Percentiles rank a stretch among this genome's conserved stretches.
Conservation (phyloP, 768 basidiomycete genomes). For the Mycena chlorophos region DNA sequence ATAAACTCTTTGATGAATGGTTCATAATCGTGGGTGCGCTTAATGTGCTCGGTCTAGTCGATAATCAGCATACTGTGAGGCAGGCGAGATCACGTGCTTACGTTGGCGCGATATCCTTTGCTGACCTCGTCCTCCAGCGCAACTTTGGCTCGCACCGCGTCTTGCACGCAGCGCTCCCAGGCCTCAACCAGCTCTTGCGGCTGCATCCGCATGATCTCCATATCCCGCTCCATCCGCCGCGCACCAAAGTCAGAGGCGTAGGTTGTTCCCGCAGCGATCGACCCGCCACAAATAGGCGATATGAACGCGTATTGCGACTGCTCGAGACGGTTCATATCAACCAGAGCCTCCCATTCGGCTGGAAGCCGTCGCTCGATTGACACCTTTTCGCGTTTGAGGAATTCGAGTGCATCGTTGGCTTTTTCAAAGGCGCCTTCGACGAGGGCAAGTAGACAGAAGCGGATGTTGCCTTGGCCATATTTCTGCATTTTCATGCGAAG, state of each 20-base stretch:
- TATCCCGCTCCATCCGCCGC: constrained; percentile 42
- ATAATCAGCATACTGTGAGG: neutral
- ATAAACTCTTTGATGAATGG: constrained; percentile 56
- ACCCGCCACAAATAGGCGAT: constrained; percentile 25
- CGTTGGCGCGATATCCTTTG: constrained; percentile 45
- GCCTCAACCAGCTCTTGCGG: constrained; percentile 36
- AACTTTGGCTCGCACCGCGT: constrained; percentile 31
- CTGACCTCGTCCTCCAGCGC: constrained; percentile 23
- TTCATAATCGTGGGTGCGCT: constrained; percentile 64
- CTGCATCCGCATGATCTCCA: constrained; percentile 44
- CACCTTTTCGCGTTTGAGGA: constrained; percentile 47
- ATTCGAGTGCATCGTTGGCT: constrained; percentile 54
- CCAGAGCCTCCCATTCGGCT: constrained; percentile 40
- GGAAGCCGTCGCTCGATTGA: constrained; percentile 47
- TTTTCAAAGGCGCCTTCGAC: constrained; percentile 51
- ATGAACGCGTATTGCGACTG: constrained; percentile 33
- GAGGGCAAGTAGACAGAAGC: constrained; percentile 62
- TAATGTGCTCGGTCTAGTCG: constrained; percentile 53
- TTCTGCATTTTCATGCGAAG: constrained; percentile 62
- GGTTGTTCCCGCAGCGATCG: constrained; percentile 28
- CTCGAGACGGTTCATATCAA: constrained; percentile 38
- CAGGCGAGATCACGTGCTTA: constrained; percentile 30
- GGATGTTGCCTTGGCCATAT: constrained; percentile 52
- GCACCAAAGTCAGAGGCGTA: constrained; percentile 49
- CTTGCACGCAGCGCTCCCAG: constrained; percentile 50